Base-by-base conservation (phyloP, 768 basidiomycete species). In the Serpula lacrymans region DNA sequence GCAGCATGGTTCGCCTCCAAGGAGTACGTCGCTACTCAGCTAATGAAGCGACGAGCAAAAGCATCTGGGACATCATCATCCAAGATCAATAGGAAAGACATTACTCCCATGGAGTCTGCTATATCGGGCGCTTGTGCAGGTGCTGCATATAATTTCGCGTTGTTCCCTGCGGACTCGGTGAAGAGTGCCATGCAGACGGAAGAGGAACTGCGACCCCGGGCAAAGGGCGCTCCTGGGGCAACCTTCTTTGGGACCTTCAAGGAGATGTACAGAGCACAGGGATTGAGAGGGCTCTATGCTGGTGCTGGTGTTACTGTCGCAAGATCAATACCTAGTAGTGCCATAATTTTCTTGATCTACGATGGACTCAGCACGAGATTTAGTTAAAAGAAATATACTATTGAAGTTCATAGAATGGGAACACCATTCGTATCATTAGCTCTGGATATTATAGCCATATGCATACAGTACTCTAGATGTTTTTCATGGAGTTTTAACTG, bases 171-270 rank as follows among this genome's bases (percentile, higher is more conserved):
- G 4, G 95, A 98, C 64, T 88, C 88, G 21, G 76, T 97, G 53
- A 98, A 98, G 73, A 88, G 85, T 47, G 77, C 90, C 43, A 88
- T 98, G 58, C 95, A 97, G 71, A 98, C 95, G 0, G 87, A 85
- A 59, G 86, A 88, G 39, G 94, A 96, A 62, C 70, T 95, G 42
- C 71, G 87, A 6, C 78, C 82, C 27, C 59, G 71, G 21, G 63
- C 64, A 31, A 60, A 52, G 42, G 51, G 59, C 12, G 45, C 45
- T 30, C 41, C 56, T 27, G 52, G 37, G 48, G 62, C 65, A 52
- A 78, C 56, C 68, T 85, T 71, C 57, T 63, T 63, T 52, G 71
- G 65, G 24, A 87, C 80, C 37, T 81, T 78, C 25, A 72, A 58
- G 52, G 78, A 79, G 49, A 80, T 96, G 71, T 95, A 84, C 58